Conservation (phyloP, 2,329 filamentous ascomycete genomes). For the Cryphonectria japonica region DNA sequence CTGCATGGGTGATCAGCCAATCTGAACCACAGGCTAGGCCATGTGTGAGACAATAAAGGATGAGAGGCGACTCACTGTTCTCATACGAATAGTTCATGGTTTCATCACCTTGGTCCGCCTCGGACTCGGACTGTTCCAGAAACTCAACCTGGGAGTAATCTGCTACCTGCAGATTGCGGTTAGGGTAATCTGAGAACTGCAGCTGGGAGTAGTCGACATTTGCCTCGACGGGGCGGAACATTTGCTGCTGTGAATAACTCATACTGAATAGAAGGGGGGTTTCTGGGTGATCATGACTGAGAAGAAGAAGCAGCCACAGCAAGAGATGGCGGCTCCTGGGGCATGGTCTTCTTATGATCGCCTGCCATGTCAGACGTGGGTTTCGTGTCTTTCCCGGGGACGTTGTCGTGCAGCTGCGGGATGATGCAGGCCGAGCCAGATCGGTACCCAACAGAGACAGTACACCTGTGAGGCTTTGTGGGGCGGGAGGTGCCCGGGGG, state of each 20-base stretch:
- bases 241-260: slow-evolving; percentile 43
- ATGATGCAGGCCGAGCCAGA: slow-evolving; percentile 30
- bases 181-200: slow-evolving; percentile 46
- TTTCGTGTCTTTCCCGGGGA: slow-evolving; percentile 2
- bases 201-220: slow-evolving; percentile 44
- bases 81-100: slow-evolving; percentile 28
- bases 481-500: slow-evolving; percentile 21
- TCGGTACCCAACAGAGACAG: slow-evolving; percentile 25
- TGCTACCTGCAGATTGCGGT: slow-evolving; percentile 42
- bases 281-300: slow-evolving; percentile 34
- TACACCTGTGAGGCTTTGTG: slow-evolving; percentile 22
- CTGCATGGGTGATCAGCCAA: slow-evolving; percentile 10
- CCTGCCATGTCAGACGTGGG: slow-evolving; percentile 33
- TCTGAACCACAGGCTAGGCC: neutral
- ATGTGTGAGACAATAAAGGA: neutral
- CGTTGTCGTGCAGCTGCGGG: slow-evolving; percentile 31
- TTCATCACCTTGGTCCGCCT: slow-evolving; percentile 41
- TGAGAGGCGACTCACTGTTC: slow-evolving; percentile 16
- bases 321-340: slow-evolving; percentile 37
- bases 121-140: slow-evolving; percentile 44
- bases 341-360: slow-evolving; percentile 38
- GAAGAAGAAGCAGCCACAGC: slow-evolving; percentile 36
- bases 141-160: slow-evolving; percentile 50
- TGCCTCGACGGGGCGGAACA: slow-evolving; percentile 45
- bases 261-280: slow-evolving; percentile 44